Evolutionary conservation across 2,329 filamentous ascomycete genomes (phyloP), one percentile per base, ranked within the genome.

Genomic region (Clonostachys chloroleuca): DNA sequence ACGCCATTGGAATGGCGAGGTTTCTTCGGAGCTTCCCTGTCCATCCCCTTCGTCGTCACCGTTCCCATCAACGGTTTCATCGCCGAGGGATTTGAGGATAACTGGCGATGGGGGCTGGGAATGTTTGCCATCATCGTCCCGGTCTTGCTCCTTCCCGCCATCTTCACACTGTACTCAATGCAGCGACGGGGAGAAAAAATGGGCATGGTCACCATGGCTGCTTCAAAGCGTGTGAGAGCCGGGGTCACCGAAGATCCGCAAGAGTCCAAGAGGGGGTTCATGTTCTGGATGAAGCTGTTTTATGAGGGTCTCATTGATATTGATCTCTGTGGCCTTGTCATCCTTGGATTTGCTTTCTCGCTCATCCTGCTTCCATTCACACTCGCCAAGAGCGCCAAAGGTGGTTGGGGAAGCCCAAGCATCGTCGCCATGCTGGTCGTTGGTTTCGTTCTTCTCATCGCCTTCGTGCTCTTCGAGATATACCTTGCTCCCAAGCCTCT

Each of bases 321-420:
- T 51, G 81, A 85, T 56, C 73, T 75, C 14, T 50, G 77, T 42
- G 80, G 81, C 5, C 66, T 83, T n/a, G 49, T 84, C 30, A 63
- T 86, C 6, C 70, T 85, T 49, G 71, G 73, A n/a, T 66, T 66
- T 1, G 79, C 78, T 2, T 76, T 84, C 45, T 68, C 74, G 0
- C 63, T 85, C 12, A 78, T 88, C 53, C 66, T 87, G 17, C 70
- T 88, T 4, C 83, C 85, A 3, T 78, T 88, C 56, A 83, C 74
- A 2, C 67, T 88, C 9, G 61, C 62, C 3, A 54, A 61, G 40
- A 55, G 58, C 6, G 58, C 63, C n/a, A 55, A 59, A 3, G 58
- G 60, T 6, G 57, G 59, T 6, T 71, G 68, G 67, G 40, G 46
- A 34, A 64, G 60, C 33, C 49, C 53, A 5, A 60, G 58, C 41